Evolutionary conservation across 306 rosid genomes (phyloP).

Genomic region (Quercus suber): DNA sequence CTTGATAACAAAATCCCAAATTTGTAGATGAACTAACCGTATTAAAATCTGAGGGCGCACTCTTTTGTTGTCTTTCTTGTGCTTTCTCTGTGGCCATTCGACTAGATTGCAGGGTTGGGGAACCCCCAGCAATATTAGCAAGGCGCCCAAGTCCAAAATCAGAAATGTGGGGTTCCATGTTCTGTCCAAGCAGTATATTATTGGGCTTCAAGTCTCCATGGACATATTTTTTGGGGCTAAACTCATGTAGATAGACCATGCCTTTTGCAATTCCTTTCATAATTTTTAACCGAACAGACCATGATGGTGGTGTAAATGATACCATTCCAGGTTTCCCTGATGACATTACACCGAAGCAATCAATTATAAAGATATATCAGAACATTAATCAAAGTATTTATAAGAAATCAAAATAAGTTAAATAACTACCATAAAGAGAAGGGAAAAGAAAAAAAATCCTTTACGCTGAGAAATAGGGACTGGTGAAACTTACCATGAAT

Average conservation of each 20-base stretch:
- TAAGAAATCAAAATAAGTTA: not conserved
- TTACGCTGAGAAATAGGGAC: not conserved
- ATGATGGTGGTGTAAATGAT: constrained; percentile 55
- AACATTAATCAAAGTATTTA: not conserved
- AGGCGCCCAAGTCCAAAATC: constrained; percentile 98
- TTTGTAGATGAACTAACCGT: constrained; percentile 28
- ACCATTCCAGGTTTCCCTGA: constrained; percentile 72
- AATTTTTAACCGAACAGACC: constrained; percentile 70
- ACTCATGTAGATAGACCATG: constrained; percentile 81
- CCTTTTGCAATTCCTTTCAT: constrained; percentile 88
- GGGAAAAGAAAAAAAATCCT: not conserved
- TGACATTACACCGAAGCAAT: constrained; percentile 19
- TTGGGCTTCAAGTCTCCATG: constrained; percentile 89
- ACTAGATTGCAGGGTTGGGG: constrained; percentile 74
- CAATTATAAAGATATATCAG: constrained; percentile 21
- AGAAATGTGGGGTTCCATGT: constrained; percentile 77
- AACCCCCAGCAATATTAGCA: constrained; percentile 84
- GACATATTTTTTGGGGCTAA: constrained; percentile 92
- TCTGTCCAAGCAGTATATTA: constrained; percentile 75
- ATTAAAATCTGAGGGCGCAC: constrained; percentile 46
- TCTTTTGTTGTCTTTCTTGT: constrained; percentile 59
- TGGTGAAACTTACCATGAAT: constrained; percentile 62
- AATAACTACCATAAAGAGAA: not conserved
- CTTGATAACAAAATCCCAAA: constrained; percentile 66
- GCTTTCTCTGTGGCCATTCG: constrained; percentile 54